phyloP scores from a whole-genome alignment of 371 early-diverging fungal species.

The Mucor ambiguus region DNA sequence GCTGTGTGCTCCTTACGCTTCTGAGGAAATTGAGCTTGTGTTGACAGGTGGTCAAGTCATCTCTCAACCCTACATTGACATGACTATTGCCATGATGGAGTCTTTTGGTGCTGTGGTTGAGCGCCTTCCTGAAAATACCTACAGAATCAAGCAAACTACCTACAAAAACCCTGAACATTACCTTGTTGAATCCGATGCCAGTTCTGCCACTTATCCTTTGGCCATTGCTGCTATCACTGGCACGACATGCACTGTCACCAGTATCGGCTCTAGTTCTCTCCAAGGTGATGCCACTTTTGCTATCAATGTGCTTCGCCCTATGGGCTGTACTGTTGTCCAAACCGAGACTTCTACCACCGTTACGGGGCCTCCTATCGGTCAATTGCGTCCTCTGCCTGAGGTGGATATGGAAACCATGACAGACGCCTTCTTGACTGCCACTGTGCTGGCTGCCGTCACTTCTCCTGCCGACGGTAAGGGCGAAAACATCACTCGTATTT shows the following conservation, averaged over 20 bases:
- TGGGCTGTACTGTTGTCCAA: conserved; percentile 91
- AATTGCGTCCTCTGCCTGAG: conserved; percentile 70
- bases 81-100: conserved; percentile 98
- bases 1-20: conserved; percentile 94
- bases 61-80: conserved; percentile 97
- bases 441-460: conserved; percentile 91
- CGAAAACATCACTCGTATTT: conserved; percentile 77
- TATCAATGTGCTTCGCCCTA: conserved; percentile 86
- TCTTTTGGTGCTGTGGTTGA: conserved; percentile 88
- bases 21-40: conserved; percentile 76
- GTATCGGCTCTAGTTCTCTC: conserved; percentile 87
- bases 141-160: conserved; percentile 74
- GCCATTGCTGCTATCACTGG: conserved; percentile 98
- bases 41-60: conserved; percentile 94
- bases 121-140: conserved; percentile 77
- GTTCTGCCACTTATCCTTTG: conserved; percentile 96
- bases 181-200: conserved; percentile 95
- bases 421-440: conserved; percentile 96
- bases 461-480: conserved; percentile 47
- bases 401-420: conserved; percentile 99
- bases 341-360: conserved; percentile 89
- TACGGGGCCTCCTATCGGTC: conserved; percentile 80
- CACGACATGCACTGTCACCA: conserved; percentile 82
- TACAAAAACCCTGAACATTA: conserved; percentile 86
- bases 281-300: conserved; percentile 95